Evolutionary conservation across 805 yeast species (phyloP), one percentile per base, ranked within the genome.

Genomic region (Zygoascus biomembranicola): DNA sequence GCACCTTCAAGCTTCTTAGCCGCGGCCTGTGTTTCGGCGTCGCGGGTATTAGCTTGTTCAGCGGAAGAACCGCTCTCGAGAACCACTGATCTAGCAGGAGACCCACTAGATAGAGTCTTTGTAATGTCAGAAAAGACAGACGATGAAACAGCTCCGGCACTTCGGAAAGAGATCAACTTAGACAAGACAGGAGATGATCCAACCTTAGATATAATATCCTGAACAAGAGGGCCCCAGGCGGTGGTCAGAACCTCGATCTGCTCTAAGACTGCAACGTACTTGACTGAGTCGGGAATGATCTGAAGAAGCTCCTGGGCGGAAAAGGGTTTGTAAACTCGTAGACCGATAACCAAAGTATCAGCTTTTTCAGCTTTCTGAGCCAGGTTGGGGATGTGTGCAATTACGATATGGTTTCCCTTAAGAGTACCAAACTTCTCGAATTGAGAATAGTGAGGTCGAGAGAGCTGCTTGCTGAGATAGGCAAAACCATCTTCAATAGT

Each of bases 271-370:
- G 81, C 78, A 50, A 90, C 71, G 28, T 77, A 75, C 56, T 74
- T 73, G 52, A 80, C 79, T 8, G 81, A 67, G 1, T 74, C 57
- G 28, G 92, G 90, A 43, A 86, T 66, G 2, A 71, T 62, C 1
- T 70, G 59, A 49, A 80, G 70, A 31, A 88, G 71, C 14, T 73
- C 66, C n/a, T 72, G 66, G 49, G 82, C 73, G 55, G 76, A 70
- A 73, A 90, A 86, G 2, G 97, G 96, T 63, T 88, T 79, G 72
- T 85, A 85, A 32, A 79, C 78, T 43, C 84, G 79, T 47, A 87
- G 73, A 8, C 79, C 70, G 46, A 86, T 68, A 32, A 85, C 65
- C 43, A 82, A 78, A 18, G 74, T 72, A 44, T 68, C 64, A 23
- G 49, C 6, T n/a, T 46, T 16, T 13, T 26, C 26, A 9, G 16